Base-by-base conservation (phyloP, 2,329 filamentous ascomycete genomes). In the Bimuria novae-zelandiae region DNA sequence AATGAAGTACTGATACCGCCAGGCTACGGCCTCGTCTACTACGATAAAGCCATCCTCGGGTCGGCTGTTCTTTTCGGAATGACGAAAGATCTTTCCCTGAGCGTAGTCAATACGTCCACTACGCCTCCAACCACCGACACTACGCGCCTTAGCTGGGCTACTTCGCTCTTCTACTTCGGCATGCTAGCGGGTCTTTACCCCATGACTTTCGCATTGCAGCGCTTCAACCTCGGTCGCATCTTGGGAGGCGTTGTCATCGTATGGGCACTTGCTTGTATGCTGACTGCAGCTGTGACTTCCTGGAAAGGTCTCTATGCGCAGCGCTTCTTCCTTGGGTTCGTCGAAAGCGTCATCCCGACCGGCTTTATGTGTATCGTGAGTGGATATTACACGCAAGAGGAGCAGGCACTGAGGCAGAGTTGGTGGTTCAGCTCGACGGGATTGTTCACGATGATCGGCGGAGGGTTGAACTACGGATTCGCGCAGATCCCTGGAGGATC, bases 121-220 rank as follows among this genome's bases (percentile, higher is more conserved):
- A 76, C 70, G 1, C 85, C 86, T 0, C 79, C 69, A 0, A 82
- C 81, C 0, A 82, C 81, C 14, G 82, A 88, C 65, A 91, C 89
- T 0, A 80, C 82, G 0, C 82, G 89, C 10, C 80, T 92, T 23
- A 86, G 82, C 60, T 92, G 88, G 89, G 89, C 89, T 2, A 91
- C 88, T 0, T 90, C 87, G 0, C 79, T 90, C 63, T 91, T 92
- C 76, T 92, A 91, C 76, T 90, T 92, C 60, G 89, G 89, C 32
- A 89, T 89, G 87, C 79, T 92, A 2, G 84, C 82, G 0, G 89
- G 89, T 0, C 76, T 89, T 3, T 91, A 90, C 56, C 89, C 88
- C 1, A 85, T 90, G 82, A 87, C 86, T 0, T 89, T 88, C 54
- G 77, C 83, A 0, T 77, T 90, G 1, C 89, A 92, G 70, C 82